Conservation (phyloP, 2,329 filamentous ascomycete genomes). For the Fragosphaeria purpurea region DNA sequence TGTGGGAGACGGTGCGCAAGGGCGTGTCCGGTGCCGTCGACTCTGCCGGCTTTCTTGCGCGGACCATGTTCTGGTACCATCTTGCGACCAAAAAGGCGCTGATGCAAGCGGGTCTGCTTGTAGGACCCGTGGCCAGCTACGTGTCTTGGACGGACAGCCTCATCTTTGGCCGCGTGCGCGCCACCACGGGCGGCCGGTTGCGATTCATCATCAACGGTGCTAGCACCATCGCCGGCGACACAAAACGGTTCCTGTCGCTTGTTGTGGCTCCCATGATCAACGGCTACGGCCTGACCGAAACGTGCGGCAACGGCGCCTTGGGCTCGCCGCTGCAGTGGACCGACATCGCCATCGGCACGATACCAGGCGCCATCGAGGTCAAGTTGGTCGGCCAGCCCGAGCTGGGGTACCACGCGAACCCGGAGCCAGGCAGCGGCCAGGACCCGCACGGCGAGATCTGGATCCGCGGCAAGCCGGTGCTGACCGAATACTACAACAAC, state of each 20-base stretch:
- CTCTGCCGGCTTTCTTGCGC: slow-evolving; percentile 56
- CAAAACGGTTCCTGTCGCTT: slow-evolving; percentile 82
- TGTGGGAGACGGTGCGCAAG: slow-evolving; percentile 97
- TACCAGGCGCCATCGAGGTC: slow-evolving; percentile 68
- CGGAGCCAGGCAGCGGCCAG: slow-evolving; percentile 59
- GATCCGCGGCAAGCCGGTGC: slow-evolving; percentile 69
- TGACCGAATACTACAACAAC: slow-evolving; percentile 73
- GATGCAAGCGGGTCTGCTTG: slow-evolving; percentile 40
- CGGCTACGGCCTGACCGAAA: slow-evolving; percentile 93
- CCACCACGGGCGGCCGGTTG: slow-evolving; percentile 78
- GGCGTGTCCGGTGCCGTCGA: slow-evolving; percentile 76
- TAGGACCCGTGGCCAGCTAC: slow-evolving; percentile 43
- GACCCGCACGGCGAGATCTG: slow-evolving; percentile 88
- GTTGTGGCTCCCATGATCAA: slow-evolving; percentile 88
- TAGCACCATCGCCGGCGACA: slow-evolving; percentile 79
- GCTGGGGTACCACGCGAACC: slow-evolving; percentile 70
- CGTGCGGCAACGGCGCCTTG: slow-evolving; percentile 71
- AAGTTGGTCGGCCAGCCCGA: slow-evolving; percentile 89
- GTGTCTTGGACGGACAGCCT: slow-evolving; percentile 57
- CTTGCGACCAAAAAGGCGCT: slow-evolving; percentile 50
- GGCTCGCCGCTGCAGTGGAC: slow-evolving; percentile 82
- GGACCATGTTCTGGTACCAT: slow-evolving; percentile 67
- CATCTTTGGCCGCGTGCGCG: slow-evolving; percentile 86
- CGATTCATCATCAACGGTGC: slow-evolving; percentile 92
- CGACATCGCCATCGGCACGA: slow-evolving; percentile 63